Conservation (phyloP, 208 protist species). For the Leishmania lainsoni region DNA sequence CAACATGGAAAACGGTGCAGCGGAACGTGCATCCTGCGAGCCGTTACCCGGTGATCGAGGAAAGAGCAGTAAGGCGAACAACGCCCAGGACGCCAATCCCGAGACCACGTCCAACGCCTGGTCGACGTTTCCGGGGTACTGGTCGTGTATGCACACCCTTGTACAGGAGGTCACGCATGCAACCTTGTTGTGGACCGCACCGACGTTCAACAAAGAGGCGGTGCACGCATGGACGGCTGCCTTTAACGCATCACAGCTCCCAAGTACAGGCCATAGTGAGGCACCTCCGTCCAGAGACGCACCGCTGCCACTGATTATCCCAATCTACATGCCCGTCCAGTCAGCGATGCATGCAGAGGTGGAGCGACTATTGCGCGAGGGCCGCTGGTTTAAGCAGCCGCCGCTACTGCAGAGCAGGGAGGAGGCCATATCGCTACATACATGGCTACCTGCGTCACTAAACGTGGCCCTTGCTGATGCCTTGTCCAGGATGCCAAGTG, state of each 20-base stretch:
- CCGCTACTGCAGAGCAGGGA: neutral
- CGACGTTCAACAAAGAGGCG: slow-evolving; percentile 44
- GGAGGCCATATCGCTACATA: slow-evolving; percentile 5
- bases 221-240: slow-evolving; percentile 29
- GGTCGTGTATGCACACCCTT: slow-evolving; percentile 27
- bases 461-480: slow-evolving; percentile 21
- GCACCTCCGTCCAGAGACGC: neutral
- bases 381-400: slow-evolving; percentile 10
- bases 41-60: neutral
- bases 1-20: neutral
- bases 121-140: slow-evolving; percentile 27
- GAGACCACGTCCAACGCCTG: slow-evolving; percentile 7
- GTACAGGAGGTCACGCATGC: slow-evolving; percentile 10
- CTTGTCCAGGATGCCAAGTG: slow-evolving; percentile 16
- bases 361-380: slow-evolving; percentile 38
- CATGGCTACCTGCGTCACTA: slow-evolving; percentile 26
- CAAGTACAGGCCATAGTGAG: neutral
- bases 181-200: slow-evolving; percentile 32
- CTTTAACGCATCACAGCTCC: neutral
- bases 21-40: neutral
- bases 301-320: slow-evolving; percentile 27
- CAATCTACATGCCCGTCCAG: slow-evolving; percentile 35
- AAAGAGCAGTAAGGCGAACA: neutral
- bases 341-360: slow-evolving; percentile 35
- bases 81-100: neutral